Evolutionary conservation across 208 protist genomes (phyloP).

Genomic region (Leishmania braziliensis): DNA sequence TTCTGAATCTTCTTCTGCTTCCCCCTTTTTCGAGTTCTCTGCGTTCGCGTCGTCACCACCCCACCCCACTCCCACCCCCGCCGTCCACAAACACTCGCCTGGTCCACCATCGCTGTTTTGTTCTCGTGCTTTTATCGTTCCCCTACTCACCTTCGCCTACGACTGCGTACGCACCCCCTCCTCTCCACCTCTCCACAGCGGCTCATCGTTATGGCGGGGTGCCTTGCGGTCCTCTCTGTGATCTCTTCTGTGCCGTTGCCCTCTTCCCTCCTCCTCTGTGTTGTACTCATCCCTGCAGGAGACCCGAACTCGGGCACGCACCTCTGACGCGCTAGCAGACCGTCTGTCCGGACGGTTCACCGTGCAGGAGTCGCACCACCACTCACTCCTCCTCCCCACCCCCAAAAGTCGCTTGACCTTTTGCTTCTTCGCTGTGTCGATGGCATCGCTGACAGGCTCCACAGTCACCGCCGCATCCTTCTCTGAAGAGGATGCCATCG

Average conservation of each 20-base stretch:
- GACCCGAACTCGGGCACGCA: neutral
- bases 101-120: neutral
- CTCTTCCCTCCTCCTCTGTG: neutral
- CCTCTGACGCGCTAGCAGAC: neutral
- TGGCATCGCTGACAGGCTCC: neutral
- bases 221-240: neutral
- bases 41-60: neutral
- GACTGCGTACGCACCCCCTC: no score
- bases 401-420: neutral
- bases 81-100: neutral
- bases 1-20: neutral
- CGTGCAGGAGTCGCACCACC: neutral
- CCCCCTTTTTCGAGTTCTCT: neutral
- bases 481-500: slow-evolving; percentile 46
- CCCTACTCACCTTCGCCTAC: no score
- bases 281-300: neutral
- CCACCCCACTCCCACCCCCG: neutral
- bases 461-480: slow-evolving; percentile 13
- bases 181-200: no score
- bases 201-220: neutral
- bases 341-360: neutral
- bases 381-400: no score
- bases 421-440: neutral
- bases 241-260: neutral
- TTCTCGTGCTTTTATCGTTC: neutral